phyloP scores from a whole-genome alignment of 2,329 filamentous ascomycete species.

The Dactylellina haptotyla region DNA sequence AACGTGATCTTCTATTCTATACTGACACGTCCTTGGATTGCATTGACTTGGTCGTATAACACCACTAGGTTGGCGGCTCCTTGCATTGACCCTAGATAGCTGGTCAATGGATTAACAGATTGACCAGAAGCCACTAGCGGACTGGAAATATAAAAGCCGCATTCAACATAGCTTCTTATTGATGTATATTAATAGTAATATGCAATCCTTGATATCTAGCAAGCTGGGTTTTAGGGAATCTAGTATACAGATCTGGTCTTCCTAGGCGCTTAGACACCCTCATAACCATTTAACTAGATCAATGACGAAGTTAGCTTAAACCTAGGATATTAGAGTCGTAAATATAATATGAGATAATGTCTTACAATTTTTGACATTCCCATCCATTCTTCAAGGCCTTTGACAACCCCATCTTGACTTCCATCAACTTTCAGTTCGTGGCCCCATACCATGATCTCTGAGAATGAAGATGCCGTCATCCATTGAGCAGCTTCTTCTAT shows the following conservation, averaged over 20 bases:
- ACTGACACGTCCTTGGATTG: too few relatives aligned
- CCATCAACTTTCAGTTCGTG: constrained; percentile 36
- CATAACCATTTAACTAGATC: constrained; percentile 27
- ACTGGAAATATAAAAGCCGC: too few relatives aligned
- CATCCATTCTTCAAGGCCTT: constrained; percentile 47
- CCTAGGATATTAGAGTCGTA: neutral
- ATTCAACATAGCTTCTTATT: too few relatives aligned
- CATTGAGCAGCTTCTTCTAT: constrained; percentile 23
- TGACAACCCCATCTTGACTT: constrained; percentile 42
- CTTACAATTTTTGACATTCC: constrained; percentile 36
- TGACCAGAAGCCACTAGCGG: too few relatives aligned
- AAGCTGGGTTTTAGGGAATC: neutral
- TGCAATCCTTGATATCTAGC: too few relatives aligned
- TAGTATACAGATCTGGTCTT: too few relatives aligned
- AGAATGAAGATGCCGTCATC: constrained; percentile 28
- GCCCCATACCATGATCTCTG: constrained; percentile 50
- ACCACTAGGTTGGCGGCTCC: too few relatives aligned
- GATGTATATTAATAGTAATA: too few relatives aligned
- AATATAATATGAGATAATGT: neutral
- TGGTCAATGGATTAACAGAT: too few relatives aligned
- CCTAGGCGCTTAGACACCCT: neutral
- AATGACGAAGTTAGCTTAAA: neutral
- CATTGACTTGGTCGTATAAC: too few relatives aligned
- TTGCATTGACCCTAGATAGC: too few relatives aligned
- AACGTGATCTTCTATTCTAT: too few relatives aligned